Evolutionary conservation across 805 yeast genomes (phyloP), one percentile per base, ranked within the genome.

Genomic region (Candida nitratophila): DNA sequence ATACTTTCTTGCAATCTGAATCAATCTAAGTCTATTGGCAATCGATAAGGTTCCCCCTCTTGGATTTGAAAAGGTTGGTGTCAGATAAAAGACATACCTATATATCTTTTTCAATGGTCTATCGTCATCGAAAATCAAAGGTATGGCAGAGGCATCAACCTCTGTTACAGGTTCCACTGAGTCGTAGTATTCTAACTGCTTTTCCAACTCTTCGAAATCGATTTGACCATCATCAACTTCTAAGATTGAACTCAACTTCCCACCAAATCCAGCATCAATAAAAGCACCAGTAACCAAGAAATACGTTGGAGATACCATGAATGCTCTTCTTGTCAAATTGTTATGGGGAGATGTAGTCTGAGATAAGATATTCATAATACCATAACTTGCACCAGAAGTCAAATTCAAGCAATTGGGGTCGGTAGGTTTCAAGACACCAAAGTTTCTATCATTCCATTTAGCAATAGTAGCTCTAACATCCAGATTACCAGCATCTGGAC

Each of bases 361-460:
- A 4, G 77, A 57, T 42, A 88, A 64, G 17, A 82, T 74, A 54
- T 78, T 80, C 50, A 82, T 74, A 15, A 83, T 72, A 3, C 96
- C 96, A 59, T 78, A 86, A 32, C 90, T 82, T 0, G 96, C 91
- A 15, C 96, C 96, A 37, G 76, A 81, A 3, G 93, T 84, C 45
- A 88, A 61, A 58, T 83, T 84, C 29, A 88, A 56, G 49, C 69
- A 61, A 12, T 76, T 77, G 0, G 86, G 73, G 20, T 65, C 58
- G 3, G 74, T 60, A 3, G 51, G 52, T 6, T 57, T 26, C 1
- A 26, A 6, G 5, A 60, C 50, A 10, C 64, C 53, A 52, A 76
- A 78, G 2, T 60, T 57, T 20, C 57, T 52, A 46, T 73, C 70
- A 42, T 69, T 68, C 76, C 89, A 82, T 3, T 67, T 49, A n/a